Evolutionary conservation across 176 grass and related monocot species (phyloP), one percentile per base, ranked within the genome.

Genomic region (Tuctoria greenei): DNA sequence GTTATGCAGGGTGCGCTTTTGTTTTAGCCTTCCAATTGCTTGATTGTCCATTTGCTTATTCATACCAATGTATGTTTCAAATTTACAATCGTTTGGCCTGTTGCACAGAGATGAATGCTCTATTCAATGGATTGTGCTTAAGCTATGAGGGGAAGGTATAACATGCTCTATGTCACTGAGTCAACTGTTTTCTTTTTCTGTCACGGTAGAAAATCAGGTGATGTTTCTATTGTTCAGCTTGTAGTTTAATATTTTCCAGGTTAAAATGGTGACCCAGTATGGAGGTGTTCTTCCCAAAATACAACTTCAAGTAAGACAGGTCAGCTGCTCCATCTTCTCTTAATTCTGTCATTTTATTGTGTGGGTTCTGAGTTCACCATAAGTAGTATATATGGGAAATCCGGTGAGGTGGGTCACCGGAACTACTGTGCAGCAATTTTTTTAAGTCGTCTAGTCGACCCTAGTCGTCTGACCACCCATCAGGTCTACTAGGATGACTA

Each of bases 221-320:
- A 63, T 17, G 24, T 72, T 56, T 56, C 0, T 42, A 8, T 50
- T 67, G 35, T 42, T 86, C 31, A 58, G 64, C 21, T 76, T 50
- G 43, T 81, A 64, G 49, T 83, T 77, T 69, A 73, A 23, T 67
- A 50, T 71, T 81, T 70, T 39, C 66, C 49, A 97, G 90, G 55
- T 90, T 80, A 97, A 93, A 79, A 76, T 86, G 55, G 54, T 82
- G 38, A 86, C 79, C 21, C 80, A 90, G 40, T 88, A 87, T 76
- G 68, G 83, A 74, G 88, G 93, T 76, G 88, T 97, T 81, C 90
- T 97, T 78, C 86, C 88, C 62, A 97, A 93, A 86, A 85, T 97
- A 88, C 73, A 93, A 54, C 77, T 91, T 77, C 82, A 83, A 85
- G 81, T 81, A 56, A 76, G 64, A 4, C 93, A 97, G 85, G 93